Percentiles rank a stretch among this genome's conserved stretches.
These are phyloP conservation scores for Pseudomassariella vexata DNA, from an alignment of 2,329 filamentous ascomycete genomes.

Conservation along the genomic window DNA sequence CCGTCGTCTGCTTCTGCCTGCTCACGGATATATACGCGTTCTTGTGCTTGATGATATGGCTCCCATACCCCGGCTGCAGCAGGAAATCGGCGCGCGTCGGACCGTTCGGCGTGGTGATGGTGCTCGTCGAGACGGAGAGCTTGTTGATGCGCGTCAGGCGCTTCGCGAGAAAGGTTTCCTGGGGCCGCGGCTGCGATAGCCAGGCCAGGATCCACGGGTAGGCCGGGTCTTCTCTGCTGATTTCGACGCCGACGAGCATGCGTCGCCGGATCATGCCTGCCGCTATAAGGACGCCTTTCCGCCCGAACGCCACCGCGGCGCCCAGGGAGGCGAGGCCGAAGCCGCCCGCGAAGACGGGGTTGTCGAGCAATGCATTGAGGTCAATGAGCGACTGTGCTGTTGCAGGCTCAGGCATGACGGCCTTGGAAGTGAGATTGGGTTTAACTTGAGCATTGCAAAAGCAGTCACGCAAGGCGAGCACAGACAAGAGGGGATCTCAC, in stretches of 20 bases:
- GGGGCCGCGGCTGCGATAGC: conserved; percentile 77
- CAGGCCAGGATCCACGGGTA: conserved; percentile 94
- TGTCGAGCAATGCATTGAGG: conserved; percentile 56
- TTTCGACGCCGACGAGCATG: conserved; percentile 91
- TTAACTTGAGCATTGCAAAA: too few relatives aligned
- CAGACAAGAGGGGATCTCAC: too few relatives aligned
- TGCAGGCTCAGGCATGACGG: conserved; percentile 23
- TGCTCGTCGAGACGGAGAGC: conserved; percentile 50
- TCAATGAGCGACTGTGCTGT: conserved; percentile 28
- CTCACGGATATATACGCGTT: conserved; percentile 84
- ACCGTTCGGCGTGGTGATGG: conserved; percentile 56
- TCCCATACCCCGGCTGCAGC: conserved; percentile 84
- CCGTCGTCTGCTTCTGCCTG: conserved; percentile 77
- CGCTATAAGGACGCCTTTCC: conserved; percentile 67
- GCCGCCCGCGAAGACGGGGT: conserved; percentile 63
- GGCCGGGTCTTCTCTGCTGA: conserved; percentile 86
- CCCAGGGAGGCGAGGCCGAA: conserved; percentile 89
- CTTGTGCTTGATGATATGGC: conserved; percentile 80
- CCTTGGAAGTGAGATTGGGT: too few relatives aligned
- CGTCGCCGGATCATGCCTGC: conserved; percentile 74
- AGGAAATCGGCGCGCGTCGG: conserved; percentile 75
- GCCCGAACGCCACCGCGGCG: conserved; percentile 72
- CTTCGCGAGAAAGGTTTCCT: conserved; percentile 52
- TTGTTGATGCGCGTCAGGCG: conserved; percentile 56
- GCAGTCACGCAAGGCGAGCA: too few relatives aligned